Evolutionary conservation across 345 rosid species (phyloP).

Genomic region (Turnera subulata): DNA sequence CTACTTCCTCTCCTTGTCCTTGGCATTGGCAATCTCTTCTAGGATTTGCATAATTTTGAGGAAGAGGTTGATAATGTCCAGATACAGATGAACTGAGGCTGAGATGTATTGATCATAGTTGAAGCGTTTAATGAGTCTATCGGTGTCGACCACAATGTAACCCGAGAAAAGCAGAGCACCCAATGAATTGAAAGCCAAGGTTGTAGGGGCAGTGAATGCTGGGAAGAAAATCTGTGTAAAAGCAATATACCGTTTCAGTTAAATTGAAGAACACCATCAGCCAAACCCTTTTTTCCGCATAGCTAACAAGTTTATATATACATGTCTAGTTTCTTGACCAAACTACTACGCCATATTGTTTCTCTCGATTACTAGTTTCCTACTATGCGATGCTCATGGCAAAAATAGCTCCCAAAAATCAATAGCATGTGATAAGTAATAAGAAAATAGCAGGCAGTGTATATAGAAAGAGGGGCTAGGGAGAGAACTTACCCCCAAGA

Average conservation of each 20-base stretch:
- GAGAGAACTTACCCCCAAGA: not conserved
- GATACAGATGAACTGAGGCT: slow-evolving; percentile 11
- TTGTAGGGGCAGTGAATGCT: slow-evolving; percentile 1
- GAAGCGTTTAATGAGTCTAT: slow-evolving; percentile 9
- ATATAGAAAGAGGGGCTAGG: not conserved
- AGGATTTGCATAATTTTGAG: not conserved
- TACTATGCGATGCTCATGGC: too few species aligned
- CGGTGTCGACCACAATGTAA: slow-evolving; percentile 15
- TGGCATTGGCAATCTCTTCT: too few species aligned
- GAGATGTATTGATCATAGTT: slow-evolving; percentile 8
- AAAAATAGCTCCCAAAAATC: too few species aligned
- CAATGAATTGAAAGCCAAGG: slow-evolving; percentile 2
- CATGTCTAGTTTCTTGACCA: too few species aligned
- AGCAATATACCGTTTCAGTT: too few species aligned
- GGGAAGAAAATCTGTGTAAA: slow-evolving; percentile 10
- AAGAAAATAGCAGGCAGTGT: not conserved
- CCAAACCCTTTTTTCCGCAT: too few species aligned
- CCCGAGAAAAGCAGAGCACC: slow-evolving; percentile 15
- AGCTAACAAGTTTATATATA: too few species aligned
- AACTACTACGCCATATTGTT: too few species aligned
- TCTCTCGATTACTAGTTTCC: too few species aligned
- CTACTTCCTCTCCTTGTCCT: too few species aligned
- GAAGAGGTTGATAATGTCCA: slow-evolving; percentile 13
- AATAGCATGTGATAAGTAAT: too few species aligned
- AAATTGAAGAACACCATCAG: too few species aligned